These are phyloP conservation scores for Sphaceloma murrayae DNA, from an alignment of 2,329 filamentous ascomycete species.

Conservation along the genomic window DNA sequence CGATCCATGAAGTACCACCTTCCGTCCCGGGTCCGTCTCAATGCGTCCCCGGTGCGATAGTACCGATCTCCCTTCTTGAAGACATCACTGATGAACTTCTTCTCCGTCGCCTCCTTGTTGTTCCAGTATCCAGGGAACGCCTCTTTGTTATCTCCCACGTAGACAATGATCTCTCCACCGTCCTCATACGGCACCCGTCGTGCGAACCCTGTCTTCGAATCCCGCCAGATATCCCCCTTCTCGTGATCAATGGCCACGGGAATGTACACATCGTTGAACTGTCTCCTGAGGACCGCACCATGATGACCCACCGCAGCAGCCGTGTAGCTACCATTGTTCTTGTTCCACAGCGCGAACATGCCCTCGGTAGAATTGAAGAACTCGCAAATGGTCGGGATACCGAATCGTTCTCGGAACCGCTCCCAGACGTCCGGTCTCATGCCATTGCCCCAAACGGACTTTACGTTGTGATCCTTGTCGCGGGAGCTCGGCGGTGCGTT, in stretches of 20 bases:
- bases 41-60: slow-evolving; percentile 41
- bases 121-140: slow-evolving; percentile 62
- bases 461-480: slow-evolving; percentile 50
- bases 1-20: slow-evolving; percentile 42
- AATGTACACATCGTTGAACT: slow-evolving; percentile 47
- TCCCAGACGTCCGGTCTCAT: slow-evolving; percentile 60
- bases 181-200: slow-evolving; percentile 52
- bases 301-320: slow-evolving; percentile 61
- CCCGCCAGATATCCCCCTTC: slow-evolving; percentile 56
- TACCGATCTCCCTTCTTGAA: slow-evolving; percentile 41
- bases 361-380: slow-evolving; percentile 75
- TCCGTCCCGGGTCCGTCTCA: slow-evolving; percentile 36
- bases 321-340: slow-evolving; percentile 51
- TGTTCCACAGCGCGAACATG: slow-evolving; percentile 47
- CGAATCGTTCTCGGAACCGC: slow-evolving; percentile 54
- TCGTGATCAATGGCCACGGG: slow-evolving; percentile 61
- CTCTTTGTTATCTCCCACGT: slow-evolving; percentile 45
- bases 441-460: slow-evolving; percentile 56
- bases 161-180: slow-evolving; percentile 68
- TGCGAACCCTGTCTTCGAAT: slow-evolving; percentile 59
- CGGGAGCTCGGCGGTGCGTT: slow-evolving; percentile 54
- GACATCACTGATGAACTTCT: slow-evolving; percentile 41
- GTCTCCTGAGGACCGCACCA: slow-evolving; percentile 49
- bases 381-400: slow-evolving; percentile 54
- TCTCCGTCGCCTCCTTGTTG: slow-evolving; percentile 55